These are phyloP conservation scores for Colletotrichum eleusines DNA, from an alignment of 2,329 filamentous ascomycete genomes.

Conservation along the genomic window DNA sequence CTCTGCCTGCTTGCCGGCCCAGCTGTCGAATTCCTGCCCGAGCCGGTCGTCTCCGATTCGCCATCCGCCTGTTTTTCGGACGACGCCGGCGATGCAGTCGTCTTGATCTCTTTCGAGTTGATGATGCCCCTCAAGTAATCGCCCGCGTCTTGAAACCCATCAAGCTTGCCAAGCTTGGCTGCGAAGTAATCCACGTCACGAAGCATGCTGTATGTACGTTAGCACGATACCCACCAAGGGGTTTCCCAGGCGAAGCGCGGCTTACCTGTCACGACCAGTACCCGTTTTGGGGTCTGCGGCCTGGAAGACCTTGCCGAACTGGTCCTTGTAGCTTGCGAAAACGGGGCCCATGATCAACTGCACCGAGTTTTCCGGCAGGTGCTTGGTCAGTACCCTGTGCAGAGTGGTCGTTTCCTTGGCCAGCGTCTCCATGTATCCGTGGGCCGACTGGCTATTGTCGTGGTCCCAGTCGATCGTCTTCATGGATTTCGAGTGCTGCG, in stretches of 20 bases:
- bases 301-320: slow-evolving; percentile 78
- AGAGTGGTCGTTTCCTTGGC: slow-evolving; percentile 88
- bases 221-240: neutral
- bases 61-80: slow-evolving; percentile 33
- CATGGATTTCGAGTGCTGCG: slow-evolving; percentile 80
- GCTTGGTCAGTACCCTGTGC: slow-evolving; percentile 85
- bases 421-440: slow-evolving; percentile 86
- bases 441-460: slow-evolving; percentile 58
- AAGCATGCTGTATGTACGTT: slow-evolving; percentile 71
- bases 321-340: slow-evolving; percentile 83
- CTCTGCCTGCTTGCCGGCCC: slow-evolving; percentile 33
- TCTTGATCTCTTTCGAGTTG: slow-evolving; percentile 65
- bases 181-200: slow-evolving; percentile 81
- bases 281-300: slow-evolving; percentile 75
- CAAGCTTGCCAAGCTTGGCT: slow-evolving; percentile 78
- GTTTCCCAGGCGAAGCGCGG: neutral
- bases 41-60: slow-evolving; percentile 32
- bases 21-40: slow-evolving; percentile 24
- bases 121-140: slow-evolving; percentile 75
- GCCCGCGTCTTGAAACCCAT: slow-evolving; percentile 82
- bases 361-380: slow-evolving; percentile 82
- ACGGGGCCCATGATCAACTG: slow-evolving; percentile 88
- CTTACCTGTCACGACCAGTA: slow-evolving; percentile 78
- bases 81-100: slow-evolving; percentile 42
- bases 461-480: slow-evolving; percentile 81